These are phyloP conservation scores for Nyctanthes arbortristis DNA, from an alignment of 257 asterid genomes.

Conservation along the genomic window DNA sequence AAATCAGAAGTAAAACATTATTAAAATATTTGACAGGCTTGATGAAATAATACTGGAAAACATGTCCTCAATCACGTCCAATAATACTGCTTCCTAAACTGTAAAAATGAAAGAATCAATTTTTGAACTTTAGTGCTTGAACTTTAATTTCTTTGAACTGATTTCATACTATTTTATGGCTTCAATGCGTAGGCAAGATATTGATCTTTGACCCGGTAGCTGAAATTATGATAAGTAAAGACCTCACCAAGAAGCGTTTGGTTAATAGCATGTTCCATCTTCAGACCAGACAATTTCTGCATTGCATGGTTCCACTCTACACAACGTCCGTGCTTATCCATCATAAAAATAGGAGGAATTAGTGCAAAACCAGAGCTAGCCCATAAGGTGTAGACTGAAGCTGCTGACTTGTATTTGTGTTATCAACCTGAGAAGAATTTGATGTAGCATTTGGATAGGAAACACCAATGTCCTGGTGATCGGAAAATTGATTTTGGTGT, in stretches of 20 bases:
- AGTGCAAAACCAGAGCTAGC: slow-evolving; percentile 51
- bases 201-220: slow-evolving; percentile 64
- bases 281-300: slow-evolving; percentile 58
- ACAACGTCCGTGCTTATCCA: slow-evolving; percentile 63
- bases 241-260: slow-evolving; percentile 79
- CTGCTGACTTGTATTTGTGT: slow-evolving; percentile 51
- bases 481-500: too few species aligned
- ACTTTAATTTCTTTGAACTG: too few species aligned
- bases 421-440: slow-evolving; percentile 41
- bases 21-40: too few species aligned
- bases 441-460: slow-evolving; percentile 52
- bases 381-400: slow-evolving; percentile 57
- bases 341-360: slow-evolving; percentile 77
- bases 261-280: slow-evolving; percentile 52
- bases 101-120: too few species aligned
- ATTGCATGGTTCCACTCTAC: slow-evolving; percentile 72
- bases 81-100: too few species aligned
- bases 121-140: too few species aligned
- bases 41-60: too few species aligned
- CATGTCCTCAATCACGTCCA: too few species aligned
- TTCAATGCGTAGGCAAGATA: too few species aligned
- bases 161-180: too few species aligned
- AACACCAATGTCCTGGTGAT: slow-evolving; percentile 47
- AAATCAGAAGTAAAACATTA: too few species aligned
- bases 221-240: slow-evolving; percentile 55